These are phyloP conservation scores for Physcomitrellopsis africana DNA, from an alignment of 225 moss, liverwort and hornwort genomes.

Conservation along the genomic window DNA sequence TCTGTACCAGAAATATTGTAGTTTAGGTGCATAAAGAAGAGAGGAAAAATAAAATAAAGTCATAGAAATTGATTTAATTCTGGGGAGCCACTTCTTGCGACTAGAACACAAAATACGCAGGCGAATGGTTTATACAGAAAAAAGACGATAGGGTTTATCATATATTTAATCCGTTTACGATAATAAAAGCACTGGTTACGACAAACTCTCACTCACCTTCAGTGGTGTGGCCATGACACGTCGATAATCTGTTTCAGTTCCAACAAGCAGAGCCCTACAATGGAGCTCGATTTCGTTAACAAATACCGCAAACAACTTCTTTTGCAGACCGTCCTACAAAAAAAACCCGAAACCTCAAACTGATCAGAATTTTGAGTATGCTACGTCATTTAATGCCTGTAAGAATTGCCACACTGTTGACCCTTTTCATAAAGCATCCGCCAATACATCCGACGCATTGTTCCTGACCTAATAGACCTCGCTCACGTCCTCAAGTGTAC, in stretches of 20 bases:
- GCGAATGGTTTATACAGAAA: background rate
- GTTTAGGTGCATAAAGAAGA: background rate
- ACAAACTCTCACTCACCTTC: conserved; percentile 31
- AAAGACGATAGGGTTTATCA: background rate
- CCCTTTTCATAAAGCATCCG: background rate
- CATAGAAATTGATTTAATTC: background rate
- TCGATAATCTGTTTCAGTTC: conserved; percentile 82
- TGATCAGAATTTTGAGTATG: conserved; percentile 20
- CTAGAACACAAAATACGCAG: background rate
- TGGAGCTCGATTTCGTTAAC: conserved; percentile 70
- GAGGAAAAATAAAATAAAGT: background rate
- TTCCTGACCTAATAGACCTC: background rate
- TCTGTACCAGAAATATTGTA: conserved; percentile 3
- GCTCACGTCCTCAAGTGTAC: conserved; percentile 10
- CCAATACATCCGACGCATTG: conserved; percentile 2
- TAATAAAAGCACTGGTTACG: background rate
- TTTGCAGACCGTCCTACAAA: conserved; percentile 84
- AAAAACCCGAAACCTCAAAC: conserved; percentile 13
- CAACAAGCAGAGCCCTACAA: conserved; percentile 79
- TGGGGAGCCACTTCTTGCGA: background rate
- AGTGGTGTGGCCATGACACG: conserved; percentile 63
- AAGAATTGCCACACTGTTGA: background rate
- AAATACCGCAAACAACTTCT: conserved; percentile 78
- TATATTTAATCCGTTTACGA: background rate
- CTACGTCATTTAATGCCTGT: background rate